These are phyloP conservation scores for Fusarium pseudoanthophilum DNA, from an alignment of 2,329 filamentous ascomycete species.

Conservation along the genomic window DNA sequence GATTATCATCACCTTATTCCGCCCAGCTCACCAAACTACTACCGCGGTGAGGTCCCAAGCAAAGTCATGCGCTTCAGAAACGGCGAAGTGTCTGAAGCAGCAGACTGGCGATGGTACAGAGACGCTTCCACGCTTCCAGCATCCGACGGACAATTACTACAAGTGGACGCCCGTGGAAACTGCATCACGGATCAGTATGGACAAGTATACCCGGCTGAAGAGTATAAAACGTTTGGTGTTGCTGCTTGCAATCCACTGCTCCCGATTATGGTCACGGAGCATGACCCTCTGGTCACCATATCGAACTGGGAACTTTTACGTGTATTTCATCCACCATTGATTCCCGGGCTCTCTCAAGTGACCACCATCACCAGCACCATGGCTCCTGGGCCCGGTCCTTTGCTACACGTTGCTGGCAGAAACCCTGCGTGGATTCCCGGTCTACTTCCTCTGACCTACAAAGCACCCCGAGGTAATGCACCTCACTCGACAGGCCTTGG, in stretches of 20 bases:
- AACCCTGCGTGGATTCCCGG: conserved; percentile 53
- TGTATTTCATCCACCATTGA: conserved; percentile 38
- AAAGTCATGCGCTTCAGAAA: conserved; percentile 51
- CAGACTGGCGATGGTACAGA: conserved; percentile 39
- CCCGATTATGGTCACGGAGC: conserved; percentile 48
- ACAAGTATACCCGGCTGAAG: not conserved
- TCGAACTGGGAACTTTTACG: conserved; percentile 46
- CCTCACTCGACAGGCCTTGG: conserved; percentile 48
- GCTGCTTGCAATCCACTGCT: conserved; percentile 53
- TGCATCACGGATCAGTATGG: not conserved
- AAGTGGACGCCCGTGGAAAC: not conserved
- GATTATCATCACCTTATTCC: conserved; percentile 46
- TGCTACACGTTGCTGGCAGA: conserved; percentile 48
- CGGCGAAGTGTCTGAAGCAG: conserved; percentile 44
- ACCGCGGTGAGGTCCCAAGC: conserved; percentile 45
- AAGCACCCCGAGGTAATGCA: conserved; percentile 8
- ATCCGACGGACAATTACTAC: not conserved
- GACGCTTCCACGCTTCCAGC: not conserved
- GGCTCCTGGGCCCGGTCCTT: conserved; percentile 9
- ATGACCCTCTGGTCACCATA: conserved; percentile 27
- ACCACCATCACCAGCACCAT: conserved; percentile 35
- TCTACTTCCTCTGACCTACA: conserved; percentile 50
- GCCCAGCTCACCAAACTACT: conserved; percentile 37
- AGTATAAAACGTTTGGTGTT: conserved; percentile 46
- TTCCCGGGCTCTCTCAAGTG: conserved; percentile 46